A percentile compares a stretch with the other conserved stretches of the same genome.
These are phyloP conservation scores for Schwanniomyces sp. DNA, from an alignment of 805 yeast genomes.

Conservation along the genomic window DNA sequence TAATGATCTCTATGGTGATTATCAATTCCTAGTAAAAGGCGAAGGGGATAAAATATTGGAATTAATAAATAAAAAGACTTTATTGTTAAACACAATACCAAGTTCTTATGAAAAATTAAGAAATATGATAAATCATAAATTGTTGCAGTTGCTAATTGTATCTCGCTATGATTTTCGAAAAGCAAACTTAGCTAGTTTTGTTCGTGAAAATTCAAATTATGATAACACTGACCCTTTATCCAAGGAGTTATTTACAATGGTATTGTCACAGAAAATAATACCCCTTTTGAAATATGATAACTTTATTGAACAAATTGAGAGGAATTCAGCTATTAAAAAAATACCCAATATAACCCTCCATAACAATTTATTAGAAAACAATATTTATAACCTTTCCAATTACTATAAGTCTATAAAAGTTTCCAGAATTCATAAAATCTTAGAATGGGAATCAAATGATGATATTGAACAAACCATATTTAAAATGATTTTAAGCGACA, in stretches of 20 bases:
- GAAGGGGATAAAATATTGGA: slow-evolving; percentile 19
- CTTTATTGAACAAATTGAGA: slow-evolving; percentile 8
- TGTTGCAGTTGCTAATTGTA: slow-evolving; percentile 28
- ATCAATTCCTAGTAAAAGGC: slow-evolving; percentile 19
- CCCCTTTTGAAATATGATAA: slow-evolving; percentile 12
- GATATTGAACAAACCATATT: slow-evolving; percentile 26
- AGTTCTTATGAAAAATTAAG: slow-evolving; percentile 5
- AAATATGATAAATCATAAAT: slow-evolving; percentile 20
- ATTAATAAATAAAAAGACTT: slow-evolving; percentile 32
- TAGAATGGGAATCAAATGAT: slow-evolving; percentile 10
- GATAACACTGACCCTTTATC: slow-evolving; percentile 2
- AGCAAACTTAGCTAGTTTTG: slow-evolving; percentile 19
- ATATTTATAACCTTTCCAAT: slow-evolving; percentile 27
- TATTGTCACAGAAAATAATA: slow-evolving; percentile 12
- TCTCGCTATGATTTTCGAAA: slow-evolving; percentile 36
- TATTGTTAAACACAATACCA: slow-evolving; percentile 15
- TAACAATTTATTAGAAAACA: slow-evolving; percentile 29
- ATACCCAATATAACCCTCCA: slow-evolving; percentile 11
- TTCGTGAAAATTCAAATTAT: slow-evolving; percentile 7
- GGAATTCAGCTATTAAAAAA: slow-evolving; percentile 2
- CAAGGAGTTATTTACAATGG: slow-evolving; percentile 8
- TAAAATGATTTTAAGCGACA: slow-evolving; percentile 34
- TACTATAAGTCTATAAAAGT: slow-evolving; percentile 28
- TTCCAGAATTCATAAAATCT: slow-evolving; percentile 16
- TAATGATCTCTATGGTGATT: slow-evolving; percentile 34